Percentiles rank a stretch among this genome's conserved stretches.
Evolutionary conservation across 2,329 filamentous ascomycete genomes (phyloP).

Genomic region (Dryadomyces quercus-mongolicae): DNA sequence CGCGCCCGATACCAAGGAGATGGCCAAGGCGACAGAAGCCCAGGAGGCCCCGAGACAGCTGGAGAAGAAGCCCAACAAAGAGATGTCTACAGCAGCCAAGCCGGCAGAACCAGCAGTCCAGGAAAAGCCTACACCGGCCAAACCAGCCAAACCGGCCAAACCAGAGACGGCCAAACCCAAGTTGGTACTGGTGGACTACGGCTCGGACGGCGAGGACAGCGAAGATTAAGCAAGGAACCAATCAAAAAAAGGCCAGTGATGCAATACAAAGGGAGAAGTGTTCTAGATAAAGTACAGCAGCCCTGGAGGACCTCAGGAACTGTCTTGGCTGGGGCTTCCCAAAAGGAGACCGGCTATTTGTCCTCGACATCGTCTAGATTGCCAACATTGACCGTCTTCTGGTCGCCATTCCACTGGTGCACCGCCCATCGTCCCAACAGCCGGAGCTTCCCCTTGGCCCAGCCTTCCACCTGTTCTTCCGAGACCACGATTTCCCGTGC

Average conservation of each 20-base stretch:
- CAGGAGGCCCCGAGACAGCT: not conserved
- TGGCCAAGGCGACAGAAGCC: too few species aligned
- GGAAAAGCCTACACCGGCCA: not conserved
- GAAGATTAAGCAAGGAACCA: not conserved
- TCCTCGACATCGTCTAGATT: conserved; percentile 12
- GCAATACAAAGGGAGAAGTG: not conserved
- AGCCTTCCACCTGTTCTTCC: conserved; percentile 58
- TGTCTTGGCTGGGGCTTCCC: not conserved
- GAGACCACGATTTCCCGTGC: conserved; percentile 50
- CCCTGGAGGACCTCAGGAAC: too few species aligned
- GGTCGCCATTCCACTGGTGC: conserved; percentile 25
- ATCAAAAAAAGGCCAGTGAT: not conserved
- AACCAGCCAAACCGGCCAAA: not conserved
- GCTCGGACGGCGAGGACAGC: conserved; percentile 32
- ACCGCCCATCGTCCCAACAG: conserved; percentile 39
- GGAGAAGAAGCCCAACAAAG: not conserved
- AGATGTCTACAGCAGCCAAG: not conserved
- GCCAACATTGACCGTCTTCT: conserved; percentile 19
- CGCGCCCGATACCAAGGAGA: conserved; percentile 3
- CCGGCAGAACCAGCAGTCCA: not conserved
- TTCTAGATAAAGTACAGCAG: not conserved
- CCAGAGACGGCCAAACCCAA: not conserved
- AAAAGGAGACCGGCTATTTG: not conserved
- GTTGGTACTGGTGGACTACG: conserved; percentile 40
- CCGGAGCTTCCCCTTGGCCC: conserved; percentile 49